A percentile compares a stretch with the other conserved stretches of the same genome.
phyloP scores from a whole-genome alignment of 495 filamentous ascomycete genomes.

The Chaetomium tenue region DNA sequence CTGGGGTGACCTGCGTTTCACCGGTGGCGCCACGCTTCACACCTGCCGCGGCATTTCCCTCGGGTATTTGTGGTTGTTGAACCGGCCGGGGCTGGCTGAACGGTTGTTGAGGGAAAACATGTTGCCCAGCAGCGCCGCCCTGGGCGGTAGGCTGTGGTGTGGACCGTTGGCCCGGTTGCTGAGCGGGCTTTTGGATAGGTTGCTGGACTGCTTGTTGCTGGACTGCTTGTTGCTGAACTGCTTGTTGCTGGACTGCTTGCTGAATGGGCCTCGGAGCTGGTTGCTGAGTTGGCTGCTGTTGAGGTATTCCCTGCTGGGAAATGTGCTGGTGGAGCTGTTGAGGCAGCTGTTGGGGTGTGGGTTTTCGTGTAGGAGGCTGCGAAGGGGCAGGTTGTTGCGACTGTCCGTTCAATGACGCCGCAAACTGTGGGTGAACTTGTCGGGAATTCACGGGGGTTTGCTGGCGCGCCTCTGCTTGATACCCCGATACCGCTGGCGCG shows the following conservation, averaged over 20 bases:
- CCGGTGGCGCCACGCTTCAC: slow-evolving; percentile 24
- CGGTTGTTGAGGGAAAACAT: slow-evolving; percentile 2
- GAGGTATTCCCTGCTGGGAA: slow-evolving; percentile 25
- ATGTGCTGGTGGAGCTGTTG: slow-evolving; percentile 19
- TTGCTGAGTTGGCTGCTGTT: neutral
- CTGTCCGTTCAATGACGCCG: slow-evolving; percentile 23
- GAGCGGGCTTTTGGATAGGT: slow-evolving; percentile 10
- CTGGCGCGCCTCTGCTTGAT: slow-evolving; percentile 19
- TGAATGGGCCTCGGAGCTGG: neutral
- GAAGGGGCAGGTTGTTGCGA: slow-evolving; percentile 14
- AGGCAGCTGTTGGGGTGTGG: slow-evolving; percentile 21
- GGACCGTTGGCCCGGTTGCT: slow-evolving; percentile 11
- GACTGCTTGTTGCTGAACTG: slow-evolving; percentile 18
- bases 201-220: slow-evolving; percentile 7
- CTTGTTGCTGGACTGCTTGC: slow-evolving; percentile 30
- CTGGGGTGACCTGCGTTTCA: slow-evolving; percentile 18
- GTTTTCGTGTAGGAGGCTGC: slow-evolving; percentile 22
- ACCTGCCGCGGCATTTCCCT: slow-evolving; percentile 12
- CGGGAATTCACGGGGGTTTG: slow-evolving; percentile 20
- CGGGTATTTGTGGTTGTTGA: slow-evolving; percentile 16
- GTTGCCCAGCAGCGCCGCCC: neutral
- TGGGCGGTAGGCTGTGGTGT: slow-evolving; percentile 8
- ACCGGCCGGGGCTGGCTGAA: slow-evolving; percentile 10
- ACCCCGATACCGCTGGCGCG: slow-evolving; percentile 9
- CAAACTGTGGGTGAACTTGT: slow-evolving; percentile 25